These are phyloP conservation scores for Fusarium coicis DNA, from an alignment of 2,329 filamentous ascomycete genomes.

Conservation along the genomic window DNA sequence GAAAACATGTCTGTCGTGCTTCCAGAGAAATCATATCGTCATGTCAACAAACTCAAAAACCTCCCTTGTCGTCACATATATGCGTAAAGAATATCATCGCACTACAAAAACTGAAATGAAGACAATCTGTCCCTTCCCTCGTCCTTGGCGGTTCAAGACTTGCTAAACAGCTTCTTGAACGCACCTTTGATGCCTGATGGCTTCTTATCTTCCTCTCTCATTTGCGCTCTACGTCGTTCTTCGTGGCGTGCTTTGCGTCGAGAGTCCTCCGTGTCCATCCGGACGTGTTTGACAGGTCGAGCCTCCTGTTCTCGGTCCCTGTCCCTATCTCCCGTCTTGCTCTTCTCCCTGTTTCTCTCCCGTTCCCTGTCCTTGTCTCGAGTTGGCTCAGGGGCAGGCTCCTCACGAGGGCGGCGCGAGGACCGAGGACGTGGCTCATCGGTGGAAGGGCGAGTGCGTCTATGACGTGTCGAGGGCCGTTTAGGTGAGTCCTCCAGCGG, in stretches of 20 bases:
- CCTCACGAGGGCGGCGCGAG: constrained; percentile 38
- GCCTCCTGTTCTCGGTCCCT: constrained; percentile 12
- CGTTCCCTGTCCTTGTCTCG: constrained; percentile 25
- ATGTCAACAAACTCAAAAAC: constrained; percentile 13
- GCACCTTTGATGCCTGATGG: constrained; percentile 45
- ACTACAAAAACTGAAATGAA: constrained; percentile 35
- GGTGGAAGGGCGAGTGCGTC: constrained; percentile 25
- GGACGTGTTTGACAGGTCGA: constrained; percentile 36
- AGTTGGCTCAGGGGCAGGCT: constrained; percentile 21
- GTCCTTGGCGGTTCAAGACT: constrained; percentile 30
- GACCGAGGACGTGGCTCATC: constrained; percentile 39
- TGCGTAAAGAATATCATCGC: constrained; percentile 36
- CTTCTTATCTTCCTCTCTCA: constrained; percentile 48
- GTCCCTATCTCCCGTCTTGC: constrained; percentile 12
- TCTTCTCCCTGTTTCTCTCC: constrained; percentile 20
- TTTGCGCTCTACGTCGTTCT: constrained; percentile 47
- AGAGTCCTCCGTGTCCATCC: constrained; percentile 49
- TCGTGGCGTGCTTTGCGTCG: constrained; percentile 49
- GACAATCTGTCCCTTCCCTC: constrained; percentile 9
- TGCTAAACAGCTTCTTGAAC: constrained; percentile 47
- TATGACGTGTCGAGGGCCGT: constrained; percentile 42
- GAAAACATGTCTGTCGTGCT: constrained; percentile 28
- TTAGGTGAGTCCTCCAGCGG: constrained; percentile 45
- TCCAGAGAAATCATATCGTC: constrained; percentile 20
- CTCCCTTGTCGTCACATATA: constrained; percentile 41